phyloP scores from a whole-genome alignment of 2,329 filamentous ascomycete species.

The Coniochaeta prunicola region DNA sequence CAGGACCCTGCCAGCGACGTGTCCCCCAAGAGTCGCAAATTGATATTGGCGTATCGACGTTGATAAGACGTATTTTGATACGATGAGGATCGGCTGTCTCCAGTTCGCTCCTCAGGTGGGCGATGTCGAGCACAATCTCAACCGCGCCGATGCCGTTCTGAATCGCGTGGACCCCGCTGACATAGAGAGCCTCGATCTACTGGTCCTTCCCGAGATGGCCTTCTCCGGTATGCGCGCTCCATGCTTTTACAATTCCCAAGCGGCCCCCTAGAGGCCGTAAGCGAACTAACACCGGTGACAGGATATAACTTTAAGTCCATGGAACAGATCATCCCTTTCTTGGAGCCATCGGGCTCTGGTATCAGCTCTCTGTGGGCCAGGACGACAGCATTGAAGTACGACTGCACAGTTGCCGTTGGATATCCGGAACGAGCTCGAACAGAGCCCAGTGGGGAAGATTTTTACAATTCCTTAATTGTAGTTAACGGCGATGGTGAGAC shows the following conservation, averaged over 20 bases:
- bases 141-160: constrained; percentile 54
- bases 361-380: constrained; percentile 63
- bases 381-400: constrained; percentile 52
- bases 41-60: neutral
- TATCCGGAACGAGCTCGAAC: constrained; percentile 50
- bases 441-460: neutral
- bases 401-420: constrained; percentile 58
- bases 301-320: constrained; percentile 69
- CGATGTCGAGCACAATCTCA: constrained; percentile 59
- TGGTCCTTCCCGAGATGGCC: constrained; percentile 66
- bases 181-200: constrained; percentile 56
- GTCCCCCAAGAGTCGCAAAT: neutral
- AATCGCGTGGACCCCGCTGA: constrained; percentile 37
- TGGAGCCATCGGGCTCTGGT: constrained; percentile 57
- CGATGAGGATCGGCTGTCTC: constrained; percentile 43
- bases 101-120: constrained; percentile 64
- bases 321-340: constrained; percentile 55
- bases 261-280: neutral
- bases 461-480: constrained; percentile 29
- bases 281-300: constrained; percentile 25
- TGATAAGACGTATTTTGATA: neutral
- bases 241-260: neutral
- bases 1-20: neutral
- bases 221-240: constrained; percentile 54
- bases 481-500: constrained; percentile 54